Conservation (phyloP, 331 rosid species). For the Dryas integrifolia region DNA sequence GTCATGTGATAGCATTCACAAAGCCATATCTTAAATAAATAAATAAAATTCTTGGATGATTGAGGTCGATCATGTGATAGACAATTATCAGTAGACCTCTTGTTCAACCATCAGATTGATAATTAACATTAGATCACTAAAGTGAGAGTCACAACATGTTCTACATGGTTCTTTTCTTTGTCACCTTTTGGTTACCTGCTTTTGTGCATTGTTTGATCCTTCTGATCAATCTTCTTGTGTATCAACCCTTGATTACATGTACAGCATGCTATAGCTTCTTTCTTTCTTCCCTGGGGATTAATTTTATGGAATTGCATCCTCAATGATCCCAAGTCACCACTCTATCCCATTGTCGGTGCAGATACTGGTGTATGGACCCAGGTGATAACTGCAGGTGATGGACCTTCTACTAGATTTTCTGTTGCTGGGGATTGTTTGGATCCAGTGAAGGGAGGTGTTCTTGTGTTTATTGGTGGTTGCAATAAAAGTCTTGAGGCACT, state of each 20-base stretch:
- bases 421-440: constrained; percentile 87
- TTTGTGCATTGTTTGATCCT: constrained; percentile 5
- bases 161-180: background rate
- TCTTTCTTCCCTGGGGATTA: background rate
- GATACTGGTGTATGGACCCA: constrained; percentile 85
- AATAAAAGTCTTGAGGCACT: constrained; percentile 85
- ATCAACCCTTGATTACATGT: constrained; percentile 5
- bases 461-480: constrained; percentile 86
- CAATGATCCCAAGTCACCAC: background rate
- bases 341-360: constrained; percentile 40
- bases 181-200: background rate
- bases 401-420: constrained; percentile 89
- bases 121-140: background rate
- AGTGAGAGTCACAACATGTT: background rate
- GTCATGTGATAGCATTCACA: background rate
- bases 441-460: constrained; percentile 68
- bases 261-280: constrained; percentile 1
- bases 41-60: background rate
- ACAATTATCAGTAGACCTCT: background rate
- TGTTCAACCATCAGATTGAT: background rate
- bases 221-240: constrained; percentile 7
- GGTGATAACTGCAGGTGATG: constrained; percentile 56
- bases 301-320: background rate
- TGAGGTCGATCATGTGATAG: background rate
- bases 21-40: background rate